Evolutionary conservation across 2,329 filamentous ascomycete genomes (phyloP), one percentile per base, ranked within the genome.

Genomic region (Cytospora leucostoma): DNA sequence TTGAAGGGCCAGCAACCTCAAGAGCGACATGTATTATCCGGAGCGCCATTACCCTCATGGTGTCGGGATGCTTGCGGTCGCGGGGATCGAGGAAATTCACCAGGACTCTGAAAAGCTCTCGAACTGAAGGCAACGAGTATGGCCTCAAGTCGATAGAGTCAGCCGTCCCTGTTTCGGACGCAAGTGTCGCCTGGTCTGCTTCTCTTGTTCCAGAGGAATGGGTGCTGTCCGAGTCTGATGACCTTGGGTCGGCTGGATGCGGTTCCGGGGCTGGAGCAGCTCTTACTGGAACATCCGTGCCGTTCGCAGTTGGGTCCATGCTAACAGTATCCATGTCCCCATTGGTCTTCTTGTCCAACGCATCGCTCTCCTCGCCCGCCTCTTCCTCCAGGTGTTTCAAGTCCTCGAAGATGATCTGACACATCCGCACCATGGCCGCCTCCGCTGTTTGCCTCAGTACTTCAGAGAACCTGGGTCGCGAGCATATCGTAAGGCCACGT

Each of bases 341-440:
- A 67, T 88, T 86, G 8, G 85, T 84, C 71, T 85, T 82, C 69
- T 85, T 84, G 62, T 92, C 89, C 62, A 91, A 76, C 4, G 84
- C 84, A 40, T 88, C 85, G 7, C 84, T 77, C 66, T 90, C 86
- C 44, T 89, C 84, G 13, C 87, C 87, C 27, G 88, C 85, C 72
- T 93, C 89, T 54, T 91, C 83, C 70, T 96, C 92, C 8, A 98
- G 80, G 67, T 93, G 88, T 75, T 96, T 97, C 59, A 99, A 79
- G 65, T 96, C 88, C 75, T 93, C 91, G 74, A 99, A 99, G 71
- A 99, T 97, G 68, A 97, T 93, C 77, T 99, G 95, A 73, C 95
- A 98, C 95, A 99, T 99, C 69, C 92, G 92, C 53, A 98, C 92
- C 93, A 99, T 97, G 61, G 93, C 90, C 72, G 96, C 95, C 76